Conservation (phyloP, 768 basidiomycete species). For the Kwoniella pini region DNA sequence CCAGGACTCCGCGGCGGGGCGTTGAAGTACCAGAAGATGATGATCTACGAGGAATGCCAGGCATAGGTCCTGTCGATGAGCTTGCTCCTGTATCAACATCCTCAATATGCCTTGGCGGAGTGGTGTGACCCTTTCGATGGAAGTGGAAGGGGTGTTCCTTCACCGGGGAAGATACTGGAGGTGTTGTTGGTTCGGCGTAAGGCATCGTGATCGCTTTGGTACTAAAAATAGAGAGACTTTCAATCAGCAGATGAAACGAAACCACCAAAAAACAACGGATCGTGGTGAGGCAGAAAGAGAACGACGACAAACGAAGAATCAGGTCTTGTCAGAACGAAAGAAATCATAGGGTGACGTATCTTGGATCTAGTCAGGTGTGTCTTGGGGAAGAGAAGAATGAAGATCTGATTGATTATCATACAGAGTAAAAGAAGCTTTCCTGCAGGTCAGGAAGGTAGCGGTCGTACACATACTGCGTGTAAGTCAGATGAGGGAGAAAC, state of each 20-base stretch:
- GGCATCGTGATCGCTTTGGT: conserved; percentile 38
- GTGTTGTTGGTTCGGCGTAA: conserved; percentile 49
- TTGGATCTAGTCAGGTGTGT: not conserved
- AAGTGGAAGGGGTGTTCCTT: conserved; percentile 30
- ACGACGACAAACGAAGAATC: conserved; percentile 14
- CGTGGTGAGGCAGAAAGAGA: not conserved
- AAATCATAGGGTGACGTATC: not conserved
- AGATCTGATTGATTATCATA: too few relatives aligned
- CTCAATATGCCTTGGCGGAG: conserved; percentile 32
- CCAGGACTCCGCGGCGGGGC: conserved; percentile 31
- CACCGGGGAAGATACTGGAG: conserved; percentile 37
- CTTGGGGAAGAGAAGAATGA: too few relatives aligned
- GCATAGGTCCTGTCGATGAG: conserved; percentile 39
- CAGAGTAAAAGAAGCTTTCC: too few relatives aligned
- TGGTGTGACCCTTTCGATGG: conserved; percentile 31
- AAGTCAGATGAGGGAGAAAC: not conserved
- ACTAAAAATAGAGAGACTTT: not conserved
- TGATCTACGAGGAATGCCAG: conserved; percentile 49
- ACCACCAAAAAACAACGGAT: too few relatives aligned
- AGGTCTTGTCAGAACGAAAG: conserved; percentile 5
- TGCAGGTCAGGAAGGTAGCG: too few relatives aligned
- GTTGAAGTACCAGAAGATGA: conserved; percentile 35
- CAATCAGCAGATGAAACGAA: too few relatives aligned
- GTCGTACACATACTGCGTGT: too few relatives aligned
- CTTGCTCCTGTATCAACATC: conserved; percentile 22